Base-by-base conservation (phyloP, 352 stramenopile species). In the Globisporangium abappressorium region DNA sequence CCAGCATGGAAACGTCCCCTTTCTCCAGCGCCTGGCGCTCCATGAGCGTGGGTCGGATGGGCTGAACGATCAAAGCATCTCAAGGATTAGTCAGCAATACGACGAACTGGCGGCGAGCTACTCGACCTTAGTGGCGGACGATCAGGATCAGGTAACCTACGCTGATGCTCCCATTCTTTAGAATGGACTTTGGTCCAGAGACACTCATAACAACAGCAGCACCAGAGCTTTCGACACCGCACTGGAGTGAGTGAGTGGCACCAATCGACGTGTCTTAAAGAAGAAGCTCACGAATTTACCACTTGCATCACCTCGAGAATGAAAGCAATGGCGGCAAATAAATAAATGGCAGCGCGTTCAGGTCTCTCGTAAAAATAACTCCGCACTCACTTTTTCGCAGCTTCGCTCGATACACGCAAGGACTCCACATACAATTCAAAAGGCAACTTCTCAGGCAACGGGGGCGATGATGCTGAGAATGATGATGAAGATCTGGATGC, bases 1-100 rank as follows among this genome's bases (percentile, higher is more conserved):
- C 84, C 0, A 92, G 72, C 84, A 92, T 92, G 5, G 84, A 84
- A 14, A 85, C 78, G 62, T 93, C 82, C 34, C 82, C 81, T 68
- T 84, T 91, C 66, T 91, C 82, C 30, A 89, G 61, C 8, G 77
- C 71, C 66, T 93, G 82, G 9, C 82, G 81, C 75, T 91, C 81
- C 81, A 91, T 93, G 24, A 91, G 73, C 49, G 82, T 90, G 64
- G 83, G 66, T 22, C 84, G 77, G 3, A 69, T 80, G 1, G 80
- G 66, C 82, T 90, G 38, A 20, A 33, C 18, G 8, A 38, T 7
- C 33, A 57, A 26, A 56, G 22, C 7, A 38, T 30, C 14, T 38
- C 5, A 49, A 18, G 9, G 38, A 7, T 55, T 5, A 62, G 18
- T 24, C 24, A 22, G 15, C 9, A 56, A 12, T 7, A 60, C 8